phyloP scores from a whole-genome alignment of 768 basidiomycete genomes.

The Boletus speciosus region DNA sequence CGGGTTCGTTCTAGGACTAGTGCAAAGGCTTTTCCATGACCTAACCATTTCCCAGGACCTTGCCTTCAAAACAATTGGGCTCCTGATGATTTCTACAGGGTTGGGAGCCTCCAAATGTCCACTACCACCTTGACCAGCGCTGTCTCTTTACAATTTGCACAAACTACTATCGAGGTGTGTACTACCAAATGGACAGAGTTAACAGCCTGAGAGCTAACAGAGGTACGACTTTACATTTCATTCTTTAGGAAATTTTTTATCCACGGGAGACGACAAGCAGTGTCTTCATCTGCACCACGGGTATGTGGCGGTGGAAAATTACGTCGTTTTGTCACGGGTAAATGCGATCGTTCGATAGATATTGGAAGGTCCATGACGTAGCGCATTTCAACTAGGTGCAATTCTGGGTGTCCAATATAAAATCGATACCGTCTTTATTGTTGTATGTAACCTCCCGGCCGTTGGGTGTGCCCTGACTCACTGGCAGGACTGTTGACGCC shows the following conservation, averaged over 20 bases:
- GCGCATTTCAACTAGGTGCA: background rate
- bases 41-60: background rate
- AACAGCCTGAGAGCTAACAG: background rate
- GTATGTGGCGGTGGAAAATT: background rate
- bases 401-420: background rate
- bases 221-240: background rate
- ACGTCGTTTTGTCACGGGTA: background rate
- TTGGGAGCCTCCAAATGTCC: background rate
- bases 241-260: background rate
- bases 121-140: background rate
- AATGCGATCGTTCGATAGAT: background rate
- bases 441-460: background rate
- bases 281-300: background rate
- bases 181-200: too few species aligned
- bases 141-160: background rate
- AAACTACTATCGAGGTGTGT: background rate
- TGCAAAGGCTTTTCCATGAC: too few species aligned
- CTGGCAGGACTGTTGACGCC: too few species aligned
- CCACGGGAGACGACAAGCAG: background rate
- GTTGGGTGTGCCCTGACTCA: background rate
- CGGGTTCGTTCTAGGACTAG: background rate
- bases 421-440: background rate
- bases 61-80: background rate
- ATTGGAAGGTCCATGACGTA: background rate
- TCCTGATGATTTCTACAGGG: background rate